Base-by-base conservation (phyloP, 2,329 filamentous ascomycete genomes). In the Macroventuria anomochaeta region DNA sequence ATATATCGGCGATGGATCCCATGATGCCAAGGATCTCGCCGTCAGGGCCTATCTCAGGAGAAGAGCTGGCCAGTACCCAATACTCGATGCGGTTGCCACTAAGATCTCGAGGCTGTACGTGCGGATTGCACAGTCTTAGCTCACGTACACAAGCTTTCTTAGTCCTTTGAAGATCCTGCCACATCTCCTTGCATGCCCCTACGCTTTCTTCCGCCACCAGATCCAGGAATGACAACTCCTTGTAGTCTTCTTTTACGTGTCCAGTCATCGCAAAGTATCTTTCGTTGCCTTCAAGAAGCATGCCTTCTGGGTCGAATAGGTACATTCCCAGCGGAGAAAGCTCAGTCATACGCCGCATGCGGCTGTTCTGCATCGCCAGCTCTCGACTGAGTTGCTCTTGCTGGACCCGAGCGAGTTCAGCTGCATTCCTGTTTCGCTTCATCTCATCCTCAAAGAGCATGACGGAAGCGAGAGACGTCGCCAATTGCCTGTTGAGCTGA, bases 251-350 rank as follows among this genome's bases (percentile, higher is more conserved):
- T 20, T 75, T 64, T 0, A 65, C 62, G 32, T 77, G 75, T 0
- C 77, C 78, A 0, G 76, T 80, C 74, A 82, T 77, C 28, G 80
- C 76, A 47, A 76, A 81, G 55, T 77, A 81, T 3, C 75, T 74
- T 2, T 79, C 77, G 29, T 82, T 82, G 2, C 72, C 78, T 50
- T 72, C 69, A 8, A 70, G 47, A 5, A 81, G 58, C 2, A 77
- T 66, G 4, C 76, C 77, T 31, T 78, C 75, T 0, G 74, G 71
- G 18, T 67, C 72, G 48, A 66, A 70, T 2, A 72, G 54, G 21
- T 65, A 70, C 70, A 72, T 72, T 32, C 69, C 70, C 6, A 70
- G 50, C 21, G 70, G 70, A 1, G 70, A 71, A 13, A 70, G 55
- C 26, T 71, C 71, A 5, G 68, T 72, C 67, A 72, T 72, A 37